Evolutionary conservation across 1,284 basidiomycete genomes (phyloP).

Genomic region (Moniliella sp.): DNA sequence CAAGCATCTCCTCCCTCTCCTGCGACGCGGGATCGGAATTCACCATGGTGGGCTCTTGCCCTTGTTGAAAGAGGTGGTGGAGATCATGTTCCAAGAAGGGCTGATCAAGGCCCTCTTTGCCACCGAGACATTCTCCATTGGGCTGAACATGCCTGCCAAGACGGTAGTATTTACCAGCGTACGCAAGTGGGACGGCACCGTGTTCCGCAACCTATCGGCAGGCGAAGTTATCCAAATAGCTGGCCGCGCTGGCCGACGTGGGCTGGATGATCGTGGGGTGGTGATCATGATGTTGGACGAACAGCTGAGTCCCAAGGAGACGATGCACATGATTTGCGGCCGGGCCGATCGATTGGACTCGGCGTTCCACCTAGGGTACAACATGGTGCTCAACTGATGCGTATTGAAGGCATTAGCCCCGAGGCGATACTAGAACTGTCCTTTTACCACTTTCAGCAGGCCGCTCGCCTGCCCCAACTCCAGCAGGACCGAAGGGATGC

Average conservation of each 20-base stretch:
- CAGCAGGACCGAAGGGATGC: slow-evolving; percentile 61
- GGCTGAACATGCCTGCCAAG: slow-evolving; percentile 98
- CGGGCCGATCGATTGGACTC: slow-evolving; percentile 91
- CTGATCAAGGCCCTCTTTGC: slow-evolving; percentile 95
- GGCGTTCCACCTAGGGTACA: slow-evolving; percentile 95
- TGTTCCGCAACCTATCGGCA: slow-evolving; percentile 57
- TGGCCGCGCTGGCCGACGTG: slow-evolving; percentile 85
- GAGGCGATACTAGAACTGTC: slow-evolving; percentile 90
- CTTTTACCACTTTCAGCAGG: slow-evolving; percentile 98
- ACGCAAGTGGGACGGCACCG: slow-evolving; percentile 83
- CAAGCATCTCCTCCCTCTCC: slow-evolving; percentile 67
- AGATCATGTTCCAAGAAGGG: slow-evolving; percentile 98
- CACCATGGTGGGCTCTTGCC: slow-evolving; percentile 94
- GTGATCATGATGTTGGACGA: slow-evolving; percentile 99
- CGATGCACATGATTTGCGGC: slow-evolving; percentile 94
- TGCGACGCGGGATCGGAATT: slow-evolving; percentile 88
- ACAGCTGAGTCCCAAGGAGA: slow-evolving; percentile 72
- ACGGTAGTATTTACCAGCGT: slow-evolving; percentile 93
- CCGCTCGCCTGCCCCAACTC: slow-evolving; percentile 60
- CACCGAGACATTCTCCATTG: slow-evolving; percentile 97
- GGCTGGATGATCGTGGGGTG: slow-evolving; percentile 90
- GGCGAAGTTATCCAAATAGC: slow-evolving; percentile 58
- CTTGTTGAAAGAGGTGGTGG: slow-evolving; percentile 94
- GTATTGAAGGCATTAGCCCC: slow-evolving; percentile 91
- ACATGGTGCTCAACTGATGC: slow-evolving; percentile 98